phyloP scores from a whole-genome alignment of 441 rosid species.

The Erodium chrysanthum region DNA sequence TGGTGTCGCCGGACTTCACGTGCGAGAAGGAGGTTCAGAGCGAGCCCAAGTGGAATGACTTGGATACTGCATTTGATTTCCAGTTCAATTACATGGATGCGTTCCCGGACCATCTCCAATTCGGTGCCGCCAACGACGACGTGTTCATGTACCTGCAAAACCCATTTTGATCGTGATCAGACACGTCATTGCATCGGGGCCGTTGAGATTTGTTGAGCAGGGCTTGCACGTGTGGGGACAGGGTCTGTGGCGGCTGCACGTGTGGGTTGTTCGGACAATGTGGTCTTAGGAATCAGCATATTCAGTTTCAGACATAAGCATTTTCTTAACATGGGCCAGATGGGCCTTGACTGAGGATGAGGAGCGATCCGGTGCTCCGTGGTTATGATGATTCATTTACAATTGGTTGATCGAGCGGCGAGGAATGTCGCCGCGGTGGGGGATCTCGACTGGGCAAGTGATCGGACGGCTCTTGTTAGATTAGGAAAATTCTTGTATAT shows the following conservation, averaged over 20 bases:
- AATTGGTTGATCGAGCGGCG: constrained; percentile 4
- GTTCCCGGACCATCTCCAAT: constrained; percentile 39
- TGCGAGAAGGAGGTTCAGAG: constrained; percentile 66
- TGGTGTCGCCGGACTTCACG: constrained; percentile 47
- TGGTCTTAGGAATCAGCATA: no score
- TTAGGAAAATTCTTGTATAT: constrained; percentile 7
- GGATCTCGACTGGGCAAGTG: constrained; percentile 5
- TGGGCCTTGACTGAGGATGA: not conserved
- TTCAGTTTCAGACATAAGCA: not conserved
- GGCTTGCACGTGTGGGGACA: no score
- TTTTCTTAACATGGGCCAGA: not conserved
- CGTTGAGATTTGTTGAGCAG: no score
- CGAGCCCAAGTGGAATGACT: constrained; percentile 39
- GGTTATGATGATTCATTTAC: not conserved
- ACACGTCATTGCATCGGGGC: not conserved
- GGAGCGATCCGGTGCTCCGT: not conserved
- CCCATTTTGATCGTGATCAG: constrained; percentile 19
- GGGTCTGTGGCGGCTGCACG: not conserved
- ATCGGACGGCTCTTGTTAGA: constrained; percentile 1
- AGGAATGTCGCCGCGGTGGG: not conserved
- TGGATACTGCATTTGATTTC: constrained; percentile 31
- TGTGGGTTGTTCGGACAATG: not conserved
- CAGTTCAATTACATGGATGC: constrained; percentile 34
- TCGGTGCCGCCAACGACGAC: constrained; percentile 46
- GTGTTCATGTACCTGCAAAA: constrained; percentile 30